These are phyloP conservation scores for Cercospora zeae-maydis DNA, from an alignment of 2,329 filamentous ascomycete genomes.

Conservation along the genomic window DNA sequence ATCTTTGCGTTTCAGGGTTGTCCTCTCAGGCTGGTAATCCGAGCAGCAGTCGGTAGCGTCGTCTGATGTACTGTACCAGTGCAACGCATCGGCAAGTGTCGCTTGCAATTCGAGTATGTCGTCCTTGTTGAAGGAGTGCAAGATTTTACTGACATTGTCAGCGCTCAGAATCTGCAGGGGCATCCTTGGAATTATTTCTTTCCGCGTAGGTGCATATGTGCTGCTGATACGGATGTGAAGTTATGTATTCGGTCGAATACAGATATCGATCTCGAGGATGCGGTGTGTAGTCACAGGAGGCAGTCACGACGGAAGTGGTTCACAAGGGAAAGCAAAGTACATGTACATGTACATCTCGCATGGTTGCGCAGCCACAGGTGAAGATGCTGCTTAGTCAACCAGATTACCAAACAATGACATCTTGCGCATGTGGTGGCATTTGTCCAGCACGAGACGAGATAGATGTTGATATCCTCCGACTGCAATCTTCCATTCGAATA, in stretches of 20 bases:
- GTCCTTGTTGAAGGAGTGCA: slow-evolving; percentile 54
- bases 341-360: background rate
- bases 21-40: slow-evolving; percentile 60
- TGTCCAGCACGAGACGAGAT: background rate
- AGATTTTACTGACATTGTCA: slow-evolving; percentile 52
- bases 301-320: background rate
- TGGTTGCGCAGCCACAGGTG: background rate
- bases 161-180: slow-evolving; percentile 59
- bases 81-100: slow-evolving; percentile 57
- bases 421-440: background rate
- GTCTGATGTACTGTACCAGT: slow-evolving; percentile 62
- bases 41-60: slow-evolving; percentile 56
- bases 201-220: background rate
- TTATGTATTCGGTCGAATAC: background rate
- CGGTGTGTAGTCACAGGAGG: no score
- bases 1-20: slow-evolving; percentile 57
- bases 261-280: no score
- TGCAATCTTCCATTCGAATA: background rate
- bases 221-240: background rate
- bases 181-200: slow-evolving; percentile 40
- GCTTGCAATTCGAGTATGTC: slow-evolving; percentile 57
- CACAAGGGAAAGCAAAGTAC: background rate
- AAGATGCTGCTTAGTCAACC: background rate
- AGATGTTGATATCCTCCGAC: background rate
- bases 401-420: slow-evolving; percentile 2